Percentiles rank a stretch among this genome's conserved stretches.
These are phyloP conservation scores for Macrocybe gigantea DNA, from an alignment of 768 basidiomycete species.

Conservation along the genomic window DNA sequence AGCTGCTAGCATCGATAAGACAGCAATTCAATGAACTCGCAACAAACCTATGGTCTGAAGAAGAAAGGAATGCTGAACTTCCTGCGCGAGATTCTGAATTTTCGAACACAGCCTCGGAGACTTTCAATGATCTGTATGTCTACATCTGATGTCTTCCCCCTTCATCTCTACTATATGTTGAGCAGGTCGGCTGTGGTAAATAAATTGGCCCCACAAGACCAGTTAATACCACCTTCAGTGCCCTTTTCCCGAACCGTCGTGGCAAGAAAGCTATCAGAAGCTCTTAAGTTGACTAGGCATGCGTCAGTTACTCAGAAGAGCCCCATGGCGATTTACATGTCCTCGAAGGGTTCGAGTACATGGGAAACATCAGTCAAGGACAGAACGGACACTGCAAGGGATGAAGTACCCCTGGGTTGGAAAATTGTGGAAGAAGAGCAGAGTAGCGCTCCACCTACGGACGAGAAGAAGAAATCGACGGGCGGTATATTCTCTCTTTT, in stretches of 20 bases:
- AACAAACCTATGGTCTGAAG: constrained; percentile 45
- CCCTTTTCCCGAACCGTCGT: constrained; percentile 52
- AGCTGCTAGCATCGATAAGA: constrained; percentile 54
- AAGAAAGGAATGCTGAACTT: background rate
- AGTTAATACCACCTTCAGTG: constrained; percentile 41
- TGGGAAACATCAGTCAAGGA: constrained; percentile 70
- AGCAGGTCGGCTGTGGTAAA: constrained; percentile 33
- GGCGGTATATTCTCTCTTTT: constrained; percentile 73
- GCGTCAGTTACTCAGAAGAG: constrained; percentile 46
- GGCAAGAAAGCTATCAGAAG: constrained; percentile 52
- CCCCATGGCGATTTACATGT: constrained; percentile 64
- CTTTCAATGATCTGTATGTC: too few relatives aligned
- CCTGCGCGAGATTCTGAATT: too few relatives aligned
- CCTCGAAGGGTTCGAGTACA: constrained; percentile 66
- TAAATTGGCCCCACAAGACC: constrained; percentile 44
- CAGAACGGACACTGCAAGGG: constrained; percentile 38
- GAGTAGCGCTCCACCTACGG: constrained; percentile 21
- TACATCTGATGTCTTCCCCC: too few relatives aligned
- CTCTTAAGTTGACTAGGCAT: constrained; percentile 62
- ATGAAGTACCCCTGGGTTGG: constrained; percentile 71
- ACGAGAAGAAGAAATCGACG: constrained; percentile 47
- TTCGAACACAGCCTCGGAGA: too few relatives aligned
- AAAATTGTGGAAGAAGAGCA: constrained; percentile 55
- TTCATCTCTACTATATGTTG: background rate
- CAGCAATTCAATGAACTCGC: constrained; percentile 46